phyloP scores from a whole-genome alignment of 2,329 filamentous ascomycete genomes.

The Furcasterigmium sp. region DNA sequence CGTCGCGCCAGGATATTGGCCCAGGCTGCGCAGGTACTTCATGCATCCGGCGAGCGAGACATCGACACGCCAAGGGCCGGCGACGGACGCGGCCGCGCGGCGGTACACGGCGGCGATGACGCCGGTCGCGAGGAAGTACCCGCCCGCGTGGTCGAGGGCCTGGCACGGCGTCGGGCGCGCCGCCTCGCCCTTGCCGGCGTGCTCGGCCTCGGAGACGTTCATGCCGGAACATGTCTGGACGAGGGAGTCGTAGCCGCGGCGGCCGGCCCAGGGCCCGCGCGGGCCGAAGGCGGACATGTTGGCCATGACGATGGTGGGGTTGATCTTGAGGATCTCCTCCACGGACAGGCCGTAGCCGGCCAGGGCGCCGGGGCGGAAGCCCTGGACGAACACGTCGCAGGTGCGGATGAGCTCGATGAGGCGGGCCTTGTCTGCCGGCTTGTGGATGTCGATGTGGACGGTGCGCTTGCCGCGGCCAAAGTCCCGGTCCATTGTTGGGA shows the following conservation, averaged over 20 bases:
- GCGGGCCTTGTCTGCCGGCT: conserved; percentile 13
- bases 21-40: conserved; percentile 51
- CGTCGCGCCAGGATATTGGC: conserved; percentile 36
- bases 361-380: conserved; percentile 41
- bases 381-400: conserved; percentile 37
- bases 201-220: conserved; percentile 48
- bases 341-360: conserved; percentile 31
- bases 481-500: conserved; percentile 23
- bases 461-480: conserved; percentile 28
- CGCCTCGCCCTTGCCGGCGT: conserved; percentile 29
- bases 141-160: conserved; percentile 49
- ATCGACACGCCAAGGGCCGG: conserved; percentile 44
- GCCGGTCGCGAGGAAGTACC: conserved; percentile 49
- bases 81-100: conserved; percentile 26
- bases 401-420: conserved; percentile 23
- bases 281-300: conserved; percentile 49
- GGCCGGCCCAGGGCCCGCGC: conserved; percentile 30
- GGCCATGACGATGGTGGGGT: conserved; percentile 41
- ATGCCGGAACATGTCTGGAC: conserved; percentile 49
- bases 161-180: conserved; percentile 45
- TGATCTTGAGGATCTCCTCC: conserved; percentile 28
- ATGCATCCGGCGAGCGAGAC: conserved; percentile 50
- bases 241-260: conserved; percentile 48
- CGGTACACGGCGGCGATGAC: conserved; percentile 46
- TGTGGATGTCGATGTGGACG: conserved; percentile 20